These are phyloP conservation scores for Cordyceps sp. DNA, from an alignment of 2,329 filamentous ascomycete genomes.

Conservation along the genomic window DNA sequence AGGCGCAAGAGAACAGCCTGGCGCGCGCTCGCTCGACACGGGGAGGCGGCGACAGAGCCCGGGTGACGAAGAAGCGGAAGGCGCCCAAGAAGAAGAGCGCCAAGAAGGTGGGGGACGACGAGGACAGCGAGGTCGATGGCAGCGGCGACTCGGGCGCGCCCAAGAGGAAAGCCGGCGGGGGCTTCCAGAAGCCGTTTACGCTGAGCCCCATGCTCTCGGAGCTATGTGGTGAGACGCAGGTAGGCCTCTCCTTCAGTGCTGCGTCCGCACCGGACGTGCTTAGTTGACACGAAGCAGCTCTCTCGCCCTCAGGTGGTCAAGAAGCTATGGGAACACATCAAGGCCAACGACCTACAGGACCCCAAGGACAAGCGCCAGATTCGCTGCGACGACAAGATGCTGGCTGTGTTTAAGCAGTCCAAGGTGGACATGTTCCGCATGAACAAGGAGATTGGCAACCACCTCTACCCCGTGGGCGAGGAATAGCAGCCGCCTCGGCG, in stretches of 20 bases:
- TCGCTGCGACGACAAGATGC: slow-evolving; percentile 78
- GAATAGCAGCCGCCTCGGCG: slow-evolving; percentile 21
- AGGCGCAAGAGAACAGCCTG: slow-evolving; percentile 75
- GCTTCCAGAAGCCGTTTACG: slow-evolving; percentile 78
- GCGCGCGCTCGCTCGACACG: slow-evolving; percentile 56
- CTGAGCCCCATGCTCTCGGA: slow-evolving; percentile 54
- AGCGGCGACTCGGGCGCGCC: slow-evolving; percentile 39
- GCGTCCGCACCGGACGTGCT: neutral
- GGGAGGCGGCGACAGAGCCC: slow-evolving; percentile 47
- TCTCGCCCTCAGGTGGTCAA: slow-evolving; percentile 93
- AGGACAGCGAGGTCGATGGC: slow-evolving; percentile 61
- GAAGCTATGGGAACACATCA: slow-evolving; percentile 92
- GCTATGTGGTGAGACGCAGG: slow-evolving; percentile 52
- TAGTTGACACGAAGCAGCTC: too few species aligned
- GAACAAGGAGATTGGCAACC: slow-evolving; percentile 88
- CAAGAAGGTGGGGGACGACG: slow-evolving; percentile 59
- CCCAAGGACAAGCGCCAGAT: slow-evolving; percentile 87
- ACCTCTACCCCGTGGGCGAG: slow-evolving; percentile 76
- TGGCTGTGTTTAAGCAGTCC: slow-evolving; percentile 79
- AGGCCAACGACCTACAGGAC: slow-evolving; percentile 74
- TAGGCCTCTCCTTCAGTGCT: slow-evolving; percentile 18
- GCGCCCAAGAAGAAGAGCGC: slow-evolving; percentile 54
- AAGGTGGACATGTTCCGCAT: slow-evolving; percentile 98
- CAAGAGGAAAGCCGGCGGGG: slow-evolving; percentile 74
- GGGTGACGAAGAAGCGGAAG: slow-evolving; percentile 48